Evolutionary conservation across 148 eudicot species (phyloP).

Genomic region (Cornus suecica): DNA sequence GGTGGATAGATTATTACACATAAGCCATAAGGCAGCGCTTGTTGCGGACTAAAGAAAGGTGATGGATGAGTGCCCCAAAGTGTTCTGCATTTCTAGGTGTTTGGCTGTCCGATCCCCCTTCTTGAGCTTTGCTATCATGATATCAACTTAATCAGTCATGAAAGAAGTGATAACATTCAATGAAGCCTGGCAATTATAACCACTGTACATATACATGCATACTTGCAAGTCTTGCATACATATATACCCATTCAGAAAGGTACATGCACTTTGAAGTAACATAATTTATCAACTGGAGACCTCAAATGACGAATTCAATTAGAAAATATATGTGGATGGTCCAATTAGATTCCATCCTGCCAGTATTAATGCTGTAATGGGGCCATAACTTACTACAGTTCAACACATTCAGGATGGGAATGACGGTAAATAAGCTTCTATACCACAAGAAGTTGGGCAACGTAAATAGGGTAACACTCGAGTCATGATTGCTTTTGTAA

Average conservation of each 20-base stretch:
- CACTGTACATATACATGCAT: background rate
- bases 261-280: background rate
- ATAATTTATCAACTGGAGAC: background rate
- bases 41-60: conserved; percentile 80
- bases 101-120: conserved; percentile 59
- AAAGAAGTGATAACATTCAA: conserved; percentile 1
- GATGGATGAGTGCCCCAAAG: conserved; percentile 87
- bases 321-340: background rate
- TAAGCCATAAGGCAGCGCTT: conserved; percentile 95
- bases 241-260: background rate
- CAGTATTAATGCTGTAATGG: background rate
- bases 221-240: background rate
- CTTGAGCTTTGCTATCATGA: conserved; percentile 75
- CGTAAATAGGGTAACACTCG: background rate
- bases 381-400: background rate
- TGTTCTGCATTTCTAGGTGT: conserved; percentile 71
- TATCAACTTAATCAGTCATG: conserved; percentile 1
- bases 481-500: background rate
- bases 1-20: conserved; percentile 41
- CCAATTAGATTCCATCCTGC: background rate
- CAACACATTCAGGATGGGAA: background rate
- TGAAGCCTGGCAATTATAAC: background rate
- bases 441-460: background rate
- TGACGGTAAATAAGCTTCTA: background rate
- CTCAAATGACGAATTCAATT: background rate